A percentile compares a stretch with the other conserved stretches of the same genome.
Conservation (phyloP, 176 grass and related monocot species). For the Zea luxurians region DNA sequence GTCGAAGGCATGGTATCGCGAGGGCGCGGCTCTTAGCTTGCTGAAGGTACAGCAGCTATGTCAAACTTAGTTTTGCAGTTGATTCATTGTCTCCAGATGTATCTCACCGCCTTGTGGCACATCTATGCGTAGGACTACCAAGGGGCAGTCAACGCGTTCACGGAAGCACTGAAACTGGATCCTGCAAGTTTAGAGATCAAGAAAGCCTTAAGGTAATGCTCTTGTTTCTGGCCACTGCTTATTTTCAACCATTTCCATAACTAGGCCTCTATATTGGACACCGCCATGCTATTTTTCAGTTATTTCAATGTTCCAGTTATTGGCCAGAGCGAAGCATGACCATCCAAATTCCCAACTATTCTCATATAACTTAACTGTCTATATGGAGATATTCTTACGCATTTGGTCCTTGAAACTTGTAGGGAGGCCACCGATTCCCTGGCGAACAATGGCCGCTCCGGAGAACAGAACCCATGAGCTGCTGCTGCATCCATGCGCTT, state of each 20-base stretch:
- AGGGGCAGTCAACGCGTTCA: neutral
- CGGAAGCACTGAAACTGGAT: slow-evolving; percentile 36
- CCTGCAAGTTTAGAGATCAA: slow-evolving; percentile 31
- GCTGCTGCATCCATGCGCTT: neutral
- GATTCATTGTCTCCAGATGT: neutral
- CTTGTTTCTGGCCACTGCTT: neutral
- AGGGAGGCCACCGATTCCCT: neutral
- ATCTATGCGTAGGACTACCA: neutral
- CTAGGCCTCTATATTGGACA: neutral
- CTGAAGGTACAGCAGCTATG: neutral
- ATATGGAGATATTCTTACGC: neutral
- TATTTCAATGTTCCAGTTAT: neutral
- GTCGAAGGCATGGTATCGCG: slow-evolving; percentile 16
- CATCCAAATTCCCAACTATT: neutral
- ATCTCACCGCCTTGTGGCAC: neutral
- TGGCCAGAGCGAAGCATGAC: neutral
- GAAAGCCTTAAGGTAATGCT: slow-evolving; percentile 35
- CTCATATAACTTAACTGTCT: neutral
- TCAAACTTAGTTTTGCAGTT: neutral
- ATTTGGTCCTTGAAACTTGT: neutral
- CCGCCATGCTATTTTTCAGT: neutral
- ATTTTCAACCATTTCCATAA: neutral
- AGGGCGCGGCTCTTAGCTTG: neutral
- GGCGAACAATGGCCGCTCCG: neutral
- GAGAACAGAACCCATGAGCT: neutral